These are phyloP conservation scores for Perkinsus marinus DNA, from an alignment of 169 alveolate species.

Conservation along the genomic window DNA sequence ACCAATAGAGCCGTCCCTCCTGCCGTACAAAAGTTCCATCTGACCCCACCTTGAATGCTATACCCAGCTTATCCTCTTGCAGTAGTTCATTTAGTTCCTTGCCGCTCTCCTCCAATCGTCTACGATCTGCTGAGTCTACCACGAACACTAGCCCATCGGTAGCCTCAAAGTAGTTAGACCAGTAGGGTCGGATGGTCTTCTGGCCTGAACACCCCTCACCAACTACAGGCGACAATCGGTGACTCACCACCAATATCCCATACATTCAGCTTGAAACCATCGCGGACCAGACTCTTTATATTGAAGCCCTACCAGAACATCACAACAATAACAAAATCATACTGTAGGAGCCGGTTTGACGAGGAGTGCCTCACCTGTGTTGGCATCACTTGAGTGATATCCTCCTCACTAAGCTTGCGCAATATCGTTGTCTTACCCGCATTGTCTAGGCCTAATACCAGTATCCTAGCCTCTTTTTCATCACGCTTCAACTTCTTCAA, in stretches of 20 bases:
- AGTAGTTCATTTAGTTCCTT: constrained; percentile 55
- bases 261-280: constrained; percentile 61
- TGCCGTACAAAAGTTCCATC: constrained; percentile 20
- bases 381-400: constrained; percentile 58
- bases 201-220: constrained; percentile 49
- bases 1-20: constrained; percentile 45
- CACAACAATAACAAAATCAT: not conserved
- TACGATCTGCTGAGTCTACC: constrained; percentile 67
- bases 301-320: constrained; percentile 48
- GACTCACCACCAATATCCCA: constrained; percentile 70
- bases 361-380: not conserved
- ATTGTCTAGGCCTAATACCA: constrained; percentile 73
- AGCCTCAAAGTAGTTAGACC: constrained; percentile 70
- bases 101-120: constrained; percentile 59
- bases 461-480: constrained; percentile 66
- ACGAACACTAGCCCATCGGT: constrained; percentile 71
- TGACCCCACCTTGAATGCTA: not conserved
- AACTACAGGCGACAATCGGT: no score
- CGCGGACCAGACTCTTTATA: constrained; percentile 57
- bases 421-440: constrained; percentile 81
- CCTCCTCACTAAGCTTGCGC: constrained; percentile 67
- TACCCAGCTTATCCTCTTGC: constrained; percentile 47
- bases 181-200: constrained; percentile 64
- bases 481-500: constrained; percentile 58
- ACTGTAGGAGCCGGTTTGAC: no score